Base-by-base conservation (phyloP, 2,329 filamentous ascomycete species). In the Metarhizium humberi region DNA sequence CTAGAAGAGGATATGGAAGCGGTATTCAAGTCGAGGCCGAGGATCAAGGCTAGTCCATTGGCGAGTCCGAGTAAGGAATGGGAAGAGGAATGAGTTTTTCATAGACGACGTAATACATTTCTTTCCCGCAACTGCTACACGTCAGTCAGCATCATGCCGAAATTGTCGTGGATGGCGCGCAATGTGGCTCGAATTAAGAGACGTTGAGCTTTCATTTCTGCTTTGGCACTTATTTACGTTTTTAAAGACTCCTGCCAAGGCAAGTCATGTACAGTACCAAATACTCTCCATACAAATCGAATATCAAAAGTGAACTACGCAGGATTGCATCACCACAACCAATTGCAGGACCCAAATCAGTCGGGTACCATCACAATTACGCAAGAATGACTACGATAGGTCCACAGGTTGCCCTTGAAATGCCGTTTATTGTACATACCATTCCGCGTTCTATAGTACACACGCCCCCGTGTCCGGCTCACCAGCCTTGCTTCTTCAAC, bases 1-100 rank as follows among this genome's bases (percentile, higher is more conserved):
- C 78, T 57, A 16, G 79, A 85, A 54, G 85, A 90, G 60, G 90
- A 95, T 57, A 88, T 90, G 68, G 86, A 88, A 57, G 87, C 86
- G 30, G 86, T 96, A 1, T 96, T 96, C 68, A 89, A 86, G 71
- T 92, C 88, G 59, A 73, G 92, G 60, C 92, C 92, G 0, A 87
- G 85, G 69, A 83, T 96, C 61, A 85, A 86, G 60, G 81, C 82
- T 11, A 95, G 90, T 67, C 90, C 91, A 2, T 67, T 84, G 2
- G 73, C 75, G 8, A 80, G 75, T 55, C 79, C 79, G 2, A 70
- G 66, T 6, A 72, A 67, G 56, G 67, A 71, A 30, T 71, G 64
- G 65, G 59, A 20, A 5, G 2, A 61, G 43, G 46, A 59, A 60
- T 30, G 25, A 48, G 4, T n/a, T 29, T 25, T 10, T 48, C 13